phyloP scores from a whole-genome alignment of 208 protist species.

The Leishmania turanica region DNA sequence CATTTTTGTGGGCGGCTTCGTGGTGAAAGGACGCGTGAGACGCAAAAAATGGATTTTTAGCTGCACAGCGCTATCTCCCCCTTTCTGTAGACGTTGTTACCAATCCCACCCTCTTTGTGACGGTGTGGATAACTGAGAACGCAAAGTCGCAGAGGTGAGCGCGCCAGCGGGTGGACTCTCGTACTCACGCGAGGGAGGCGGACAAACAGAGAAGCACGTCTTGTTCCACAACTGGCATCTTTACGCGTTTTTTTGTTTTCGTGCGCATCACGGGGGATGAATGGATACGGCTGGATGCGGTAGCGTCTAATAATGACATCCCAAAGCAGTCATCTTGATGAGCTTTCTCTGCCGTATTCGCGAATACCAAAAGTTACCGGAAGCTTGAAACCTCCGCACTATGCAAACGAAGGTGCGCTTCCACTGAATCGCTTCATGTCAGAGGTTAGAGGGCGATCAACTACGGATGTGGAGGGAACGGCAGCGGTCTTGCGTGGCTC shows the following conservation, averaged over 20 bases:
- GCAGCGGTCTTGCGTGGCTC: not conserved
- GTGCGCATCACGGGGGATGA: not conserved
- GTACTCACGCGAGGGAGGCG: not conserved
- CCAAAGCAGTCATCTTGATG: not conserved
- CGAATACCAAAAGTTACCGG: not conserved
- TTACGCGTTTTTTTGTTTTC: not conserved
- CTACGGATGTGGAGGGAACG: not conserved
- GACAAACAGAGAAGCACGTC: not conserved
- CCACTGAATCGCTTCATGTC: not conserved
- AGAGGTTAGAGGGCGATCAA: not conserved
- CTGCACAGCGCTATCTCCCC: not conserved
- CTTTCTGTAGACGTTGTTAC: not conserved
- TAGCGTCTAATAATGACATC: not conserved
- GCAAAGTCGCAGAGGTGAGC: not conserved
- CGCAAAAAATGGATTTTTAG: not conserved
- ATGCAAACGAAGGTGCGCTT: not conserved
- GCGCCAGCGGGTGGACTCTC: not conserved
- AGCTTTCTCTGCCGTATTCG: not conserved
- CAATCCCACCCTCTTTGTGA: not conserved
- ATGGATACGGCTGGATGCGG: not conserved
- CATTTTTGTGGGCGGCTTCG: not conserved
- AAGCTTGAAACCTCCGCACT: not conserved
- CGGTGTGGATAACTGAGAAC: not conserved
- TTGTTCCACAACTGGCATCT: not conserved
- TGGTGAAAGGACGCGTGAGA: not conserved